Percentiles rank a stretch among this genome's conserved stretches.
phyloP scores from a whole-genome alignment of 2,329 filamentous ascomycete genomes.

The Plectosphaerella plurivora region DNA sequence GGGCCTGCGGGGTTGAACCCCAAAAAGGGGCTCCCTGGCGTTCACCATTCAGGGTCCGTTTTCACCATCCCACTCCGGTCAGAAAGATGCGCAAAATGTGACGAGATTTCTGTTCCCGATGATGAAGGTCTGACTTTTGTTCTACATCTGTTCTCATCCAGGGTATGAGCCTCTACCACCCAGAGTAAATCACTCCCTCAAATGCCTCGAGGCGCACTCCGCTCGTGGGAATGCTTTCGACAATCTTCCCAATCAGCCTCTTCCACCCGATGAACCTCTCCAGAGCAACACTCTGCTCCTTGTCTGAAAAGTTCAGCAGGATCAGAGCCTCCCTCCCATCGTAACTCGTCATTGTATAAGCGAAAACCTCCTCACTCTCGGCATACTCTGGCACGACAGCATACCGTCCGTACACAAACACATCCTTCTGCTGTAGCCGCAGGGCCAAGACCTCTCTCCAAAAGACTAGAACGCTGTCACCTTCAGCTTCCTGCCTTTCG shows the following conservation, averaged over 20 bases:
- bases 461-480: slow-evolving; percentile 11
- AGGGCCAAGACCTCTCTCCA: slow-evolving; percentile 14
- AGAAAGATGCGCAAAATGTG: no score
- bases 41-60: no score
- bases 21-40: no score
- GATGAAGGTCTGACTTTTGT: no score
- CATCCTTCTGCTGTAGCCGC: slow-evolving; percentile 10
- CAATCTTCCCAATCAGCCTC: slow-evolving; percentile 1
- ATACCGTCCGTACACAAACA: slow-evolving; percentile 17
- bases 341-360: slow-evolving; percentile 15
- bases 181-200: no score
- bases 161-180: no score
- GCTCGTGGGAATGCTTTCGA: not conserved
- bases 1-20: no score
- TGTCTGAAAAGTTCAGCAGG: slow-evolving; percentile 12
- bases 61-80: no score
- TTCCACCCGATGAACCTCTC: not conserved
- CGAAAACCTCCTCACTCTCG: slow-evolving; percentile 14
- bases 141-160: no score
- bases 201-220: no score
- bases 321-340: slow-evolving; percentile 11
- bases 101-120: no score
- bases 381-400: not conserved
- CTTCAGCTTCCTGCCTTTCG: slow-evolving; percentile 6
- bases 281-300: not conserved